Conservation (phyloP, 2,329 filamentous ascomycete species). For the Orbilia blumenaviensis region DNA sequence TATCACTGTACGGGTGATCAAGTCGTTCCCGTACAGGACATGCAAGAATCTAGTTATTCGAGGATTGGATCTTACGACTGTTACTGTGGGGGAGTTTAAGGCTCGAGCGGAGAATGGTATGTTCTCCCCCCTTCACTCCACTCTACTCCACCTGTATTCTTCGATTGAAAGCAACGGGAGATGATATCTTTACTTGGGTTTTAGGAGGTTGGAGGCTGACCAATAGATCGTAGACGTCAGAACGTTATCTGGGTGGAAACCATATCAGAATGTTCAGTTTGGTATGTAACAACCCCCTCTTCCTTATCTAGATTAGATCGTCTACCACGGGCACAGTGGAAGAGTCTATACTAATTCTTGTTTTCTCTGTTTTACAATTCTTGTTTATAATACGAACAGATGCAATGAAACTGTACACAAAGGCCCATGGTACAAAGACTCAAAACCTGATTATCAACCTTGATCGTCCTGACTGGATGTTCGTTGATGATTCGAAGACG, state of each 20-base stretch:
- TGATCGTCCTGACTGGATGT: constrained; percentile 56
- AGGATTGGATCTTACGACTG: constrained; percentile 56
- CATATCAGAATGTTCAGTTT: constrained; percentile 51
- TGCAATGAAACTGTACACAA: constrained; percentile 58
- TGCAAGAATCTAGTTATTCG: constrained; percentile 57
- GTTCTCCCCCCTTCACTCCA: neutral
- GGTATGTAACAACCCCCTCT: constrained; percentile 8
- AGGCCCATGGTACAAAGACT: constrained; percentile 58
- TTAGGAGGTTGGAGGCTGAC: neutral
- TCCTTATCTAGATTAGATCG: too few relatives aligned
- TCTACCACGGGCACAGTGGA: too few relatives aligned
- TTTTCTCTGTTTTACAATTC: neutral
- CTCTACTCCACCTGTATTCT: too few relatives aligned
- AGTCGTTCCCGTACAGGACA: constrained; percentile 58
- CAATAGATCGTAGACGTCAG: constrained; percentile 23
- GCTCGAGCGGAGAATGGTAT: constrained; percentile 54
- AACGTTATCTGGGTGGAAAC: constrained; percentile 49
- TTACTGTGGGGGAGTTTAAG: constrained; percentile 58
- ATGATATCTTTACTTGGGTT: too few relatives aligned
- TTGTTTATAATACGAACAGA: too few relatives aligned
- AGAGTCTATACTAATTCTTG: neutral
- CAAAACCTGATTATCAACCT: constrained; percentile 58
- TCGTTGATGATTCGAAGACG: constrained; percentile 55
- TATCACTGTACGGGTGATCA: constrained; percentile 58
- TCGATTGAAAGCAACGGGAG: too few relatives aligned